phyloP scores from a whole-genome alignment of 305 asterid genomes.

The Fraxinus greggii region DNA sequence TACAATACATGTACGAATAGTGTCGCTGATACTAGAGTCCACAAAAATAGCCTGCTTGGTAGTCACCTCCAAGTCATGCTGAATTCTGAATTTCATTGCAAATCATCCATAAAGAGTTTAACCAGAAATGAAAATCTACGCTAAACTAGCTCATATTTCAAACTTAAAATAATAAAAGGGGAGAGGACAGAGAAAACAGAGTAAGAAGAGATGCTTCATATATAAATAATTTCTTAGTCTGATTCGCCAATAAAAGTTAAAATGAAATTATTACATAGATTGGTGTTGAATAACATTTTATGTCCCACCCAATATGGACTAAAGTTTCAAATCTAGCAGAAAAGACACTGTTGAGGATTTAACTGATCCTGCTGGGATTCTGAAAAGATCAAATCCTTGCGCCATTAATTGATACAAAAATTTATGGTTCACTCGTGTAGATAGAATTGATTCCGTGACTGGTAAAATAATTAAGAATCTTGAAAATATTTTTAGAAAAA shows the following conservation, averaged over 20 bases:
- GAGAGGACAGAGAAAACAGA: background rate
- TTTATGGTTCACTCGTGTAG: background rate
- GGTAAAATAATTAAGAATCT: background rate
- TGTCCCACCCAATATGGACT: background rate
- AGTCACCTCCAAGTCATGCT: slow-evolving; percentile 76
- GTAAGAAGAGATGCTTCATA: background rate
- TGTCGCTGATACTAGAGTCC: slow-evolving; percentile 95
- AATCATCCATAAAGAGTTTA: slow-evolving; percentile 23
- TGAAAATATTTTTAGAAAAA: background rate
- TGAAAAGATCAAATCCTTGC: background rate
- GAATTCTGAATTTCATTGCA: slow-evolving; percentile 56
- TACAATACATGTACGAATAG: slow-evolving; percentile 92
- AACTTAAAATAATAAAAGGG: background rate
- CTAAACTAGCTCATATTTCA: background rate
- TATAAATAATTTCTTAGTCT: background rate
- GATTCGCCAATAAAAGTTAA: background rate
- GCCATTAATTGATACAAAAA: background rate
- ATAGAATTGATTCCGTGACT: slow-evolving; percentile 5
- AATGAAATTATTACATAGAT: background rate
- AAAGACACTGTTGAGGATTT: background rate
- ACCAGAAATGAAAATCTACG: slow-evolving; percentile 1
- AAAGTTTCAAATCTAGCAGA: background rate
- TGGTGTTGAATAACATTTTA: background rate
- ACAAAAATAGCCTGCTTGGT: slow-evolving; percentile 91
- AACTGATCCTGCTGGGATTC: background rate